Percentiles rank a stretch among this genome's conserved stretches.
Evolutionary conservation across 2,329 filamentous ascomycete genomes (phyloP).

Genomic region (Monilinia laxa): DNA sequence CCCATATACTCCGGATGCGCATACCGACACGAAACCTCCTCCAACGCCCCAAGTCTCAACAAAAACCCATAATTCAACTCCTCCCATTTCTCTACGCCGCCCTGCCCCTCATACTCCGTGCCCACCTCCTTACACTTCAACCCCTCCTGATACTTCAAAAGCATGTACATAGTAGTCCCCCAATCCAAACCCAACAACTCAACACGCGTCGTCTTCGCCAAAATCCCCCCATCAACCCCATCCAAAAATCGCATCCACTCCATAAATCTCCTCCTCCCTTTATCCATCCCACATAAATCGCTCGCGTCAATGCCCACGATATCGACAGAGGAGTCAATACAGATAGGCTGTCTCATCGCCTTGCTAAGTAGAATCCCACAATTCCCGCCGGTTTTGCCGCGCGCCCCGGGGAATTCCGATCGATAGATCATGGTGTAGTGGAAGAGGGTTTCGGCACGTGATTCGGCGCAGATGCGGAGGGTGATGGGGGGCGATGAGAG

Average conservation of each 20-base stretch:
- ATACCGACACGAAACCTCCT: slow-evolving; percentile 10
- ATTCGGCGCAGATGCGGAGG: slow-evolving; percentile 11
- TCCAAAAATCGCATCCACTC: slow-evolving; percentile 15
- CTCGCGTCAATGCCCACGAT: background rate
- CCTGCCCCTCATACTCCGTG: slow-evolving; percentile 16
- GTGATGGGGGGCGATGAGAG: slow-evolving; percentile 3
- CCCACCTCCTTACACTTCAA: slow-evolving; percentile 9
- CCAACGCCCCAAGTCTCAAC: background rate
- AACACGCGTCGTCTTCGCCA: background rate
- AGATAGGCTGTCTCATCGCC: slow-evolving; percentile 17
- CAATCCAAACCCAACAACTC: slow-evolving; percentile 14
- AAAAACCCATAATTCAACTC: slow-evolving; percentile 13
- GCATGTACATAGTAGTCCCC: slow-evolving; percentile 17
- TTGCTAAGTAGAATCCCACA: background rate
- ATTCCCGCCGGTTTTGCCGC: background rate
- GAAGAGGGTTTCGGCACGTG: slow-evolving; percentile 19
- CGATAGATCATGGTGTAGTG: slow-evolving; percentile 17
- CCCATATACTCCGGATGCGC: slow-evolving; percentile 17
- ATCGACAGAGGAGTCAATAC: background rate
- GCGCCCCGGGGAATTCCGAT: background rate
- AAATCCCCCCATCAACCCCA: background rate
- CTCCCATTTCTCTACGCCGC: slow-evolving; percentile 11
- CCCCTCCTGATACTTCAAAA: slow-evolving; percentile 11
- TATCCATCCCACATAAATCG: slow-evolving; percentile 7
- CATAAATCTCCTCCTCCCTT: background rate